These are phyloP conservation scores for Mycena rebaudengoi DNA, from an alignment of 768 basidiomycete genomes.

Conservation along the genomic window DNA sequence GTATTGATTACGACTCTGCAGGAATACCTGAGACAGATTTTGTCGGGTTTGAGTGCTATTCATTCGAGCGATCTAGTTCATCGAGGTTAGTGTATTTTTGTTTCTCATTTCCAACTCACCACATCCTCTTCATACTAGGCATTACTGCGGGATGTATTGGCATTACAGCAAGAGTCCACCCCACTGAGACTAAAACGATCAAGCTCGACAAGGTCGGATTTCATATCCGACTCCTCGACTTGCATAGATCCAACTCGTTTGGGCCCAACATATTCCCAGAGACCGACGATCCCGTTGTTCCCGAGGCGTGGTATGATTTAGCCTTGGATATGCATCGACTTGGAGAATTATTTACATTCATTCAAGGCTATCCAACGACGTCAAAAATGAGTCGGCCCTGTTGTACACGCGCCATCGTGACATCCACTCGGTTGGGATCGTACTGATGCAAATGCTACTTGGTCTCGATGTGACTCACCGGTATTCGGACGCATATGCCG, in stretches of 20 bases:
- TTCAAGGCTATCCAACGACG: slow-evolving; percentile 78
- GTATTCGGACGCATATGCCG: slow-evolving; percentile 63
- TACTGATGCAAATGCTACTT: slow-evolving; percentile 87
- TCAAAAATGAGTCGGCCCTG: slow-evolving; percentile 77
- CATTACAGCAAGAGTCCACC: slow-evolving; percentile 60
- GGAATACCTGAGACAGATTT: slow-evolving; percentile 81
- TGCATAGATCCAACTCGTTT: slow-evolving; percentile 88
- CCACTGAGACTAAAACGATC: slow-evolving; percentile 66
- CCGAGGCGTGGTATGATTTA: slow-evolving; percentile 55
- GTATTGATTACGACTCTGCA: slow-evolving; percentile 33
- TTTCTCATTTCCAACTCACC: not conserved
- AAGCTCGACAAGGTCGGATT: slow-evolving; percentile 82
- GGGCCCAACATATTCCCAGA: slow-evolving; percentile 43
- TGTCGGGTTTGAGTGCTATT: slow-evolving; percentile 72
- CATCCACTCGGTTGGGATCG: slow-evolving; percentile 82
- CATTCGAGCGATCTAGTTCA: slow-evolving; percentile 76
- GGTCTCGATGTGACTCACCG: slow-evolving; percentile 72
- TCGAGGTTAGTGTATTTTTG: slow-evolving; percentile 54
- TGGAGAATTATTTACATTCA: not conserved
- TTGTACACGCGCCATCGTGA: slow-evolving; percentile 81
- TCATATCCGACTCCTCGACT: slow-evolving; percentile 75
- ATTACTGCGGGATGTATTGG: slow-evolving; percentile 69
- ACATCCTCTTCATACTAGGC: slow-evolving; percentile 52
- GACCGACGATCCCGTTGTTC: slow-evolving; percentile 48
- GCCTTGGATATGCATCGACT: slow-evolving; percentile 2